A percentile compares a stretch with the other conserved stretches of the same genome.
Evolutionary conservation across 768 basidiomycete species (phyloP).

Genomic region (Lactarius indigo): DNA sequence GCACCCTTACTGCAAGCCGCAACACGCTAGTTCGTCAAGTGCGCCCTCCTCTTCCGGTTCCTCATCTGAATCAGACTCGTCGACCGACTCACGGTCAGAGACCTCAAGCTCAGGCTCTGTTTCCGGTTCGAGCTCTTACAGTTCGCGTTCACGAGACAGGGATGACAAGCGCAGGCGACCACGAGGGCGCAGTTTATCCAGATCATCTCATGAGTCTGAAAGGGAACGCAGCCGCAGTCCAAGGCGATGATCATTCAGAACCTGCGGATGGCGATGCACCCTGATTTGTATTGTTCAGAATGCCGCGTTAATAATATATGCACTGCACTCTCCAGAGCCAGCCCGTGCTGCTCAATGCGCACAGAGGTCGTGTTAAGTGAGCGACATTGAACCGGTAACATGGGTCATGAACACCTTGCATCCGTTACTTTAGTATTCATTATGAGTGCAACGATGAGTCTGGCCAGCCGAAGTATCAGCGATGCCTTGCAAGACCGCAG

Average conservation of each 20-base stretch:
- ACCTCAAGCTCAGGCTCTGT: conserved; percentile 40
- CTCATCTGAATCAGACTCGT: conserved; percentile 29
- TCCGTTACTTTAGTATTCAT: conserved; percentile 41
- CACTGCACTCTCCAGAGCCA: not conserved
- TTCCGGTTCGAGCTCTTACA: conserved; percentile 44
- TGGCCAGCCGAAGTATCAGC: conserved; percentile 18
- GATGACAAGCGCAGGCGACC: conserved; percentile 38
- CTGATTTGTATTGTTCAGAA: not conserved
- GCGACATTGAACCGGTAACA: not conserved
- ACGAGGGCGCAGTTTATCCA: conserved; percentile 25
- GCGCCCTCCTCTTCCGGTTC: conserved; percentile 4
- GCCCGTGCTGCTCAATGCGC: not conserved
- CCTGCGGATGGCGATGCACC: not conserved
- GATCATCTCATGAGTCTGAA: not conserved
- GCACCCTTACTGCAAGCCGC: conserved; percentile 24
- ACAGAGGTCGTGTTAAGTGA: not conserved
- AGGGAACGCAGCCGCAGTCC: conserved; percentile 11
- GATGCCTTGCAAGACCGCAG: not conserved
- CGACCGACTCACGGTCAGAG: conserved; percentile 40
- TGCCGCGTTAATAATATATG: not conserved
- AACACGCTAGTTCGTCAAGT: conserved; percentile 13
- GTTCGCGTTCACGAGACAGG: conserved; percentile 37
- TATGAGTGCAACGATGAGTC: conserved; percentile 51
- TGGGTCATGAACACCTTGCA: conserved; percentile 20
- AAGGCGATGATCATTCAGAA: conserved; percentile 6